Evolutionary conservation across 306 rosid species (phyloP).

Genomic region (Vigna mungo): DNA sequence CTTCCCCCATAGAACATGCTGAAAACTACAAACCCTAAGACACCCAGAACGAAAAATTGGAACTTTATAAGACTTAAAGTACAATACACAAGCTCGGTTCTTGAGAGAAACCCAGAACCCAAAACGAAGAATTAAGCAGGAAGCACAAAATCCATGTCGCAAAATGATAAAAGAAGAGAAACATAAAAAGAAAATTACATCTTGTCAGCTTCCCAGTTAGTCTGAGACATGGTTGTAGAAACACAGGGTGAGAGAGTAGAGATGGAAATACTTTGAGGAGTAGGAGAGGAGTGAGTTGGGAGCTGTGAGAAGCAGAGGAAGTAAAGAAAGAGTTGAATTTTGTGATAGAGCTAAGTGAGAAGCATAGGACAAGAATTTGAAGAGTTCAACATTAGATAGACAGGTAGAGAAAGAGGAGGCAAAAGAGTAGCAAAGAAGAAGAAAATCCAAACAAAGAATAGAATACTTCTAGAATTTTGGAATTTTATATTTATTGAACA

Average conservation of each 20-base stretch:
- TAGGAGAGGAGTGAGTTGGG: slow-evolving; percentile 16
- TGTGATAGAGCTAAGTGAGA: slow-evolving; percentile 39
- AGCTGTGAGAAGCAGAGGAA: slow-evolving; percentile 43
- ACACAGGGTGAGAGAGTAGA: not conserved
- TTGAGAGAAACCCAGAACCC: slow-evolving; percentile 34
- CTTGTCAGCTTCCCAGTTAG: slow-evolving; percentile 99
- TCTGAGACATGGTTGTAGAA: slow-evolving; percentile 84
- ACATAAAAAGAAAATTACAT: slow-evolving; percentile 60
- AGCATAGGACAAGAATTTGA: slow-evolving; percentile 43
- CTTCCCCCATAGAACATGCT: slow-evolving; percentile 29
- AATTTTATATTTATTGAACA: slow-evolving; percentile 3
- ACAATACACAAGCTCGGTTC: not conserved
- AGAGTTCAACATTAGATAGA: slow-evolving; percentile 30
- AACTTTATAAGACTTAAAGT: not conserved
- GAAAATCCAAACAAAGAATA: slow-evolving; percentile 51
- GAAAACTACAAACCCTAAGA: slow-evolving; percentile 46
- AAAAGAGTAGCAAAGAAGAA: slow-evolving; percentile 12
- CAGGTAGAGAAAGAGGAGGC: slow-evolving; percentile 14
- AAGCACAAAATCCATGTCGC: slow-evolving; percentile 43
- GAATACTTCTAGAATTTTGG: slow-evolving; percentile 47
- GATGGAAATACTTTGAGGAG: not conserved
- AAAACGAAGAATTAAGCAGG: slow-evolving; percentile 48
- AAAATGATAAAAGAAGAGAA: not conserved
- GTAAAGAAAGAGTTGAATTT: slow-evolving; percentile 47
- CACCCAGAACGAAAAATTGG: slow-evolving; percentile 7